Evolutionary conservation across 345 rosid genomes (phyloP), one percentile per base, ranked within the genome.

Genomic region (Arabis hirsuta): DNA sequence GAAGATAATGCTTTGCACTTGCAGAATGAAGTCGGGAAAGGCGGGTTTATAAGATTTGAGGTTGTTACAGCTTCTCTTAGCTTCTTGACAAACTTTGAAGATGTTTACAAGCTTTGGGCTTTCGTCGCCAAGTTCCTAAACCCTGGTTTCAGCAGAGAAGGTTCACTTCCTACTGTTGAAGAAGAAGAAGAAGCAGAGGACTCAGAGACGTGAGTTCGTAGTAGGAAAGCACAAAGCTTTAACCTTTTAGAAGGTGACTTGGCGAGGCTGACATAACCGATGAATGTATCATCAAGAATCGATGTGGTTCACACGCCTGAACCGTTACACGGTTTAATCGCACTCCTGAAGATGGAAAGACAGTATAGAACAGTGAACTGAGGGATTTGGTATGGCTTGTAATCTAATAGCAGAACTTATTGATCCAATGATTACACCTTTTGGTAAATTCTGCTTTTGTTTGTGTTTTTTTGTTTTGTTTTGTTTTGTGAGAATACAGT

Each of bases 41-140:
- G 74, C 4, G 90, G 88, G 44, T 91, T 88, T 71, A 65, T 91
- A 22, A 71, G 99, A 69, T 83, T 89, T 10, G 96, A 94, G 76
- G 99, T 94, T 54, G 96, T 91, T 55, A 91, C 99, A 12, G 97
- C 96, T 52, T 94, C 99, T 48, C 89, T 94, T 0, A 84, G 97
- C 65, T 94, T 94, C 76, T 82, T 94, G 77, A 89, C 96, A 27
- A 90, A 94, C 82, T 94, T 94, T 72, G 97, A 91, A 74, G 99
- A 94, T 79, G 97, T 94, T 24, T 94, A 94, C 80, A 89, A 88
- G 81, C 73, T 94, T 73, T 94, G 97, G 99, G 85, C 80, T 36
- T 94, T 94, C 43, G 87, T 89, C 4, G 89, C 93, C 16, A 94
- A 88, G 86, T 94, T 94, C 76, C 83, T 94, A 36, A 82, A 89